Conservation (phyloP, 1,284 basidiomycete genomes). For the Heliocybe sulcata region DNA sequence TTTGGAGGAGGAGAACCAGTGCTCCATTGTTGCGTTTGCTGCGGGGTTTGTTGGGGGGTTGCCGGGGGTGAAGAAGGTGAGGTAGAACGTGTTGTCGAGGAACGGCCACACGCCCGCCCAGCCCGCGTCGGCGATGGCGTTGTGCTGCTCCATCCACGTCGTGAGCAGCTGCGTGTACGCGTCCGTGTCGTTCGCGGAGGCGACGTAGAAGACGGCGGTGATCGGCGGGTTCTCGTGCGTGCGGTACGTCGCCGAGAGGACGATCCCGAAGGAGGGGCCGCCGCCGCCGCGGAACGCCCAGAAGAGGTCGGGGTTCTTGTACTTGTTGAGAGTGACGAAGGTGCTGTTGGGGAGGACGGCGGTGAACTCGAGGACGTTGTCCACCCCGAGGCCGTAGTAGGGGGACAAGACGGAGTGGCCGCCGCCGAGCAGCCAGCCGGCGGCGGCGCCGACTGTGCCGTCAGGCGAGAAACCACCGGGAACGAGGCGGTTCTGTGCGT, state of each 20-base stretch:
- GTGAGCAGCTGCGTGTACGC: neutral
- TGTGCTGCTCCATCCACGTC: neutral
- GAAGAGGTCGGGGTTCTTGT: constrained; percentile 27
- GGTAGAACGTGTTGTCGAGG: neutral
- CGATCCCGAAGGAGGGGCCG: constrained; percentile 1
- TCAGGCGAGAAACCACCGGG: neutral
- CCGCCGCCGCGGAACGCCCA: constrained; percentile 25
- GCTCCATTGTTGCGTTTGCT: neutral
- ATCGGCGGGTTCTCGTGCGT: neutral
- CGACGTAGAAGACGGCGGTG: neutral
- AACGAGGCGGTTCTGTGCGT: neutral
- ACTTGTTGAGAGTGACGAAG: constrained; percentile 21
- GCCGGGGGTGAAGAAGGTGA: neutral
- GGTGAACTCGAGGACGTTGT: constrained; percentile 27
- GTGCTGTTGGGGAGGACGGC: constrained; percentile 29
- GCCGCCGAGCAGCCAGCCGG: constrained; percentile 29
- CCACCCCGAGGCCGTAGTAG: constrained; percentile 29
- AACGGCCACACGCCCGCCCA: neutral
- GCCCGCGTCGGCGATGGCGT: constrained; percentile 1
- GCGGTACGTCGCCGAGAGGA: neutral
- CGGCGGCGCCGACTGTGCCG: constrained; percentile 13
- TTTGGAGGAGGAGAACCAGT: neutral
- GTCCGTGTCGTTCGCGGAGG: neutral
- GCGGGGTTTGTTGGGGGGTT: neutral
- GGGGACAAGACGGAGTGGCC: constrained; percentile 30